Evolutionary conservation across 441 rosid genomes (phyloP).

Genomic region (Euphorbia schlechtendalii): DNA sequence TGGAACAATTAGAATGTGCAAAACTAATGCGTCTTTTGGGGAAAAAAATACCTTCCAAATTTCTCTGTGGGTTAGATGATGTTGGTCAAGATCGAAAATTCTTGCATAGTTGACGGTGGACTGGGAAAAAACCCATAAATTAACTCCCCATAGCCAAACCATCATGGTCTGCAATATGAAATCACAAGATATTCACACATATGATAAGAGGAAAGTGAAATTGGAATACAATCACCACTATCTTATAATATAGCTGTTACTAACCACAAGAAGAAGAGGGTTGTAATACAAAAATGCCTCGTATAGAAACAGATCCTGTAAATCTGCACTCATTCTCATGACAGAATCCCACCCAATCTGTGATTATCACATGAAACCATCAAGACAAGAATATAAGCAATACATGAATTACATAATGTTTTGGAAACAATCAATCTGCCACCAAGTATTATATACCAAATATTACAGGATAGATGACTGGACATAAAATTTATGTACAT

Average conservation of each 20-base stretch:
- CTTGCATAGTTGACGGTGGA: slow-evolving; percentile 69
- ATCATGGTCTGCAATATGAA: slow-evolving; percentile 62
- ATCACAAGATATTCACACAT: slow-evolving; percentile 8
- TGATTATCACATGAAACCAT: slow-evolving; percentile 11
- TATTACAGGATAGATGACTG: neutral
- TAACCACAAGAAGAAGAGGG: slow-evolving; percentile 97
- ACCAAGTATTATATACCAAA: slow-evolving; percentile 9
- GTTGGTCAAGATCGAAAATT: slow-evolving; percentile 72
- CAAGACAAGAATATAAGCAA: slow-evolving; percentile 6
- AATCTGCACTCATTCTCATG: slow-evolving; percentile 81
- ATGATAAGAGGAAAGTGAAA: slow-evolving; percentile 6
- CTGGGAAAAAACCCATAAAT: slow-evolving; percentile 78
- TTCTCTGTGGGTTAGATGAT: slow-evolving; percentile 81
- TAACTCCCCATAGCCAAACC: slow-evolving; percentile 99
- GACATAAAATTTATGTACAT: neutral
- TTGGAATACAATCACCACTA: slow-evolving; percentile 4
- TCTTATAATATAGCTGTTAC: slow-evolving; percentile 19
- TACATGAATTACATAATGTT: slow-evolving; percentile 3
- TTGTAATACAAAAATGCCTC: slow-evolving; percentile 93
- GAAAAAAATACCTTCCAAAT: slow-evolving; percentile 77
- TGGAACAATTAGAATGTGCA: slow-evolving; percentile 3
- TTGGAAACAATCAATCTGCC: neutral
- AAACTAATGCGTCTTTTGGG: neutral
- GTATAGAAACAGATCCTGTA: slow-evolving; percentile 79
- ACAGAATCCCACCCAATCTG: slow-evolving; percentile 96